Percentiles rank a stretch among this genome's conserved stretches.
These are phyloP conservation scores for Sporothrix curviconia DNA, from an alignment of 2,329 filamentous ascomycete genomes.

Conservation along the genomic window DNA sequence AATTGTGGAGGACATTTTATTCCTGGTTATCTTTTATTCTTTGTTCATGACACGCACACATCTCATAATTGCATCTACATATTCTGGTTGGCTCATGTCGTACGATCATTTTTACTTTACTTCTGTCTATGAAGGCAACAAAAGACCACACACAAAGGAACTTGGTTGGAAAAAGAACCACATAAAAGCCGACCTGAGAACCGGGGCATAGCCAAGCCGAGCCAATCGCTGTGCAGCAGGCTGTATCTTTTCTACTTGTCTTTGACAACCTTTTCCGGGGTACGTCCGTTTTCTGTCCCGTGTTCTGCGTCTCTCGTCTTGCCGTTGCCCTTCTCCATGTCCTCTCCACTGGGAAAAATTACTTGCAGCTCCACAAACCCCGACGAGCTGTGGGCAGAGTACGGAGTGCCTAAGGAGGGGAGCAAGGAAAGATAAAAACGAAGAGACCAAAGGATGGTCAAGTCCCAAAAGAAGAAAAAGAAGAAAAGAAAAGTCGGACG, in stretches of 20 bases:
- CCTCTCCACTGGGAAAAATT: neutral
- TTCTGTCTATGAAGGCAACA: too few relatives aligned
- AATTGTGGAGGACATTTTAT: too few relatives aligned
- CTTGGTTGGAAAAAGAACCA: neutral
- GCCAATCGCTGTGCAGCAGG: neutral
- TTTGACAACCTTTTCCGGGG: neutral
- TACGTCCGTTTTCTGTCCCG: neutral
- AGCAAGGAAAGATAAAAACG: neutral
- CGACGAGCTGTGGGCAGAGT: neutral
- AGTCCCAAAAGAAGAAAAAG: too few relatives aligned
- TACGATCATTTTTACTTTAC: too few relatives aligned
- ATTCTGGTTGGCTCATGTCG: too few relatives aligned
- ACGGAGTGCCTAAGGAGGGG: neutral
- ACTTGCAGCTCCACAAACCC: neutral
- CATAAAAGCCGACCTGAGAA: neutral
- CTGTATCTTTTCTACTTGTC: neutral
- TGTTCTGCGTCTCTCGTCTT: neutral
- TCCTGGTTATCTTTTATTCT: too few relatives aligned
- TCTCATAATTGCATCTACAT: too few relatives aligned
- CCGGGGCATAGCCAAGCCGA: neutral
- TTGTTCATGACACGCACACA: too few relatives aligned
- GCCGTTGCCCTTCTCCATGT: neutral
- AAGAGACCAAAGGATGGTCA: too few relatives aligned
- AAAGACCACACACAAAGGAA: neutral
- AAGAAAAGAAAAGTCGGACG: neutral